Conservation (phyloP, 148 eudicot genomes). For the Pouteria glomerata region DNA sequence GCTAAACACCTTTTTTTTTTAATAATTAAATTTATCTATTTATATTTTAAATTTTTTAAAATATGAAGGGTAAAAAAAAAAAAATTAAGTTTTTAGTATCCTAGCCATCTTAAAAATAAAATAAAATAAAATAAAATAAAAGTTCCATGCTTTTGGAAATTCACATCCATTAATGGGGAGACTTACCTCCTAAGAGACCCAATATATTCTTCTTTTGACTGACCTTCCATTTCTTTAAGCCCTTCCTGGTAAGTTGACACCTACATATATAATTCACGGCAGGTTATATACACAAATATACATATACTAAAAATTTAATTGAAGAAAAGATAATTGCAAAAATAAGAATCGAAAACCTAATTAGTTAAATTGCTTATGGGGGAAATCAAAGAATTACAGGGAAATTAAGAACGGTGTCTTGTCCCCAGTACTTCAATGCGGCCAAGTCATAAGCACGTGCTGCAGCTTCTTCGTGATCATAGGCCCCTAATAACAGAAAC, state of each 20-base stretch:
- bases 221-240: constrained; percentile 61
- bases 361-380: no score
- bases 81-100: no score
- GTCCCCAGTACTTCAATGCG: constrained; percentile 92
- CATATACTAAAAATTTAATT: neutral
- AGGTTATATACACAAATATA: neutral
- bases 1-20: no score
- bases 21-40: no score
- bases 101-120: no score
- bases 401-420: constrained; percentile 67
- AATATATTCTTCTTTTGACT: constrained; percentile 77
- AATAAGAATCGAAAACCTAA: neutral
- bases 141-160: neutral
- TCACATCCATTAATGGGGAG: neutral
- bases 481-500: constrained; percentile 54
- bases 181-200: constrained; percentile 67
- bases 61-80: no score
- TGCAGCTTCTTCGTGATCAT: constrained; percentile 78
- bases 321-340: neutral
- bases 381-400: constrained; percentile 35
- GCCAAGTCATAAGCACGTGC: constrained; percentile 93
- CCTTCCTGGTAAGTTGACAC: constrained; percentile 56
- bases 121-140: no score
- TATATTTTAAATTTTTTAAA: no score
- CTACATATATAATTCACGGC: constrained; percentile 22